Evolutionary conservation across 1,284 basidiomycete genomes (phyloP), one percentile per base, ranked within the genome.

Genomic region (Trichosporon coremiiforme): DNA sequence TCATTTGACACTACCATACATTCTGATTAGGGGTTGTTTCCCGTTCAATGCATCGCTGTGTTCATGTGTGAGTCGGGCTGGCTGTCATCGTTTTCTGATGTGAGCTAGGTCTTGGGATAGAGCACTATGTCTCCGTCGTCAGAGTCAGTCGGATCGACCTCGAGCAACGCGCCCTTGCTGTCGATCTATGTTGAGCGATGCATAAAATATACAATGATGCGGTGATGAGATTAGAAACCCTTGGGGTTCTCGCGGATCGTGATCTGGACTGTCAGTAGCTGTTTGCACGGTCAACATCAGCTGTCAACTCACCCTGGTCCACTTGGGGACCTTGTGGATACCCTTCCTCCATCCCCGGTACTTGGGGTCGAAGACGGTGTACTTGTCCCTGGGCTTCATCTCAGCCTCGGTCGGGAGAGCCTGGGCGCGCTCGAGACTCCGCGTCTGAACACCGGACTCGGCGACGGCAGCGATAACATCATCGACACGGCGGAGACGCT

Each of bases 251-350:
- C 89, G 76, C 94, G 86, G 25, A 91, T 85, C 45, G 94, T 94
- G 74, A 93, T 82, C 92, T 94, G 79, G 2, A 31, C 6, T 57
- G 53, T 71, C n/a, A 38, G 38, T 10, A 0, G 29, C 7, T 22
- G 50, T 17, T 4, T 12, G 9, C 7, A 22, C 0, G 20, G 29
- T 29, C 4, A 2, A 3, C 5, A 15, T 4, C 29, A 31, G 55
- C 29, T 29, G 9, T 33, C 15, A 10, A 86, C 91, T 73, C 77
- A 95, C 94, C 82, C 92, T 87, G 70, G 94, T 96, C 88, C 91
- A 96, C 80, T 96, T 95, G 22, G 94, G 94, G 35, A 97, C 92
- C 82, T 97, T 97, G 85, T 99, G 96, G 60, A 98, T 92, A 22
- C 92, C 91, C 81, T 99, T 99, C 65, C 96, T 86, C 84, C 95